Base-by-base conservation (phyloP, 78 protist species). In the Emiliania huxleyi region DNA sequence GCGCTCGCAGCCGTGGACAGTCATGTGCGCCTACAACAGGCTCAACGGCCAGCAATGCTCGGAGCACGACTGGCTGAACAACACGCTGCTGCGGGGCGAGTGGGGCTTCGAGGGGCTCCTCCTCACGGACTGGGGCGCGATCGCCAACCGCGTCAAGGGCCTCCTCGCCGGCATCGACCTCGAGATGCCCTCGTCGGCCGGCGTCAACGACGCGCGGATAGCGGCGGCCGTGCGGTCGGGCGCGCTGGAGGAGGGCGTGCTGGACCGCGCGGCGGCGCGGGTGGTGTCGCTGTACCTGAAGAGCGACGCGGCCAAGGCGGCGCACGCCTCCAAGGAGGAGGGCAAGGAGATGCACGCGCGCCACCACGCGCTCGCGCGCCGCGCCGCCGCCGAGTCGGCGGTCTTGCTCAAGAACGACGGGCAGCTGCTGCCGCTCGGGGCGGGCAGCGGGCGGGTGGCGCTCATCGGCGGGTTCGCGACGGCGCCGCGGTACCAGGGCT, bases 11-110 rank as follows among this genome's bases (percentile, higher is more conserved):
- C 55, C 46, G 93, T 94, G n/a, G 95, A 93, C 93, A 0, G 46
- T 94, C 90, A 94, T 94, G 95, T 91, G 95, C 89, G 5, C 85
- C 12, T 94, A 94, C 87, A 94, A 94, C 93, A 90, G 42, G 62
- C 46, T 94, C 93, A 91, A 79, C 85, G 87, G 89, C 69, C 0
- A 0, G 43, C 69, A 55, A 49, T 38, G 73, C 44, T 91, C 92
- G 43, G 93, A 94, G 87, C 89, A 94, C 62, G 21, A 6, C 43
- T 62, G 75, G 75, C 75, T 62, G 29, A 8, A 23, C 11, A 62
- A 62, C 75, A 19, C 5, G 33, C 29, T 62, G 37, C 87, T 94
- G 52, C 3, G 33, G 62, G 88, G 1, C 35, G 26, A 25, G 42
- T 8, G 75, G 73, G 90, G 90, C 43, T 91, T 94, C 88, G 26